Conservation (phyloP, 129 eudicot genomes). For the Glebionis coronaria region DNA sequence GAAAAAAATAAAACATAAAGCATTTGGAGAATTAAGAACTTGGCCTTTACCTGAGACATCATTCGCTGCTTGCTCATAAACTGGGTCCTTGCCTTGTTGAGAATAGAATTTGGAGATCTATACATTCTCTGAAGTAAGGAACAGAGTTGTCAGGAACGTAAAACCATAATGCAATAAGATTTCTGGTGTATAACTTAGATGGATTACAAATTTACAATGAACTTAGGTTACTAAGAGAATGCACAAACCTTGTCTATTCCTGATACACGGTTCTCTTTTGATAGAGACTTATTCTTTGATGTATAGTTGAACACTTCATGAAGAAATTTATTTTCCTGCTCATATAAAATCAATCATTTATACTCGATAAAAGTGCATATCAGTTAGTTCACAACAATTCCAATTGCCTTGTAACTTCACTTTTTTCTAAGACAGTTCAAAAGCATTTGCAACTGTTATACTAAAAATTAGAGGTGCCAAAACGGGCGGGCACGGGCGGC, state of each 20-base stretch:
- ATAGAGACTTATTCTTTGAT: slow-evolving; percentile 59
- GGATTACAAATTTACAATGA: no score
- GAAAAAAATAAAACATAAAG: no score
- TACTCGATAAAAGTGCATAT: background rate
- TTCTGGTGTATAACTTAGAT: no score
- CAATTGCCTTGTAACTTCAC: no score
- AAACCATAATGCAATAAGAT: no score
- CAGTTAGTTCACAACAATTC: background rate
- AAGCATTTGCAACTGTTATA: background rate
- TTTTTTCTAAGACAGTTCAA: background rate
- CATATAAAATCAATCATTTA: slow-evolving; percentile 3
- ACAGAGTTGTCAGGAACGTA: background rate
- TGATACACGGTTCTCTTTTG: slow-evolving; percentile 45
- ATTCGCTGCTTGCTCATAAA: slow-evolving; percentile 44
- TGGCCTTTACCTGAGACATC: slow-evolving; percentile 28
- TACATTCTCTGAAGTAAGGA: slow-evolving; percentile 35
- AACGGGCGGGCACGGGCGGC: no score
- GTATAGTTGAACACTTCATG: slow-evolving; percentile 77
- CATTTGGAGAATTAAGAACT: background rate
- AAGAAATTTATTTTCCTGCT: slow-evolving; percentile 82
- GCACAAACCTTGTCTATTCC: slow-evolving; percentile 61
- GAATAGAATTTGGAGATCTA: slow-evolving; percentile 38
- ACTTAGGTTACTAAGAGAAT: background rate
- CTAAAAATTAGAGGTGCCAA: no score
- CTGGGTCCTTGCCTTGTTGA: slow-evolving; percentile 51